Percentiles rank a stretch among this genome's conserved stretches.
Evolutionary conservation across 2,329 filamentous ascomycete species (phyloP).

Genomic region (Pezicula neosporulosa): DNA sequence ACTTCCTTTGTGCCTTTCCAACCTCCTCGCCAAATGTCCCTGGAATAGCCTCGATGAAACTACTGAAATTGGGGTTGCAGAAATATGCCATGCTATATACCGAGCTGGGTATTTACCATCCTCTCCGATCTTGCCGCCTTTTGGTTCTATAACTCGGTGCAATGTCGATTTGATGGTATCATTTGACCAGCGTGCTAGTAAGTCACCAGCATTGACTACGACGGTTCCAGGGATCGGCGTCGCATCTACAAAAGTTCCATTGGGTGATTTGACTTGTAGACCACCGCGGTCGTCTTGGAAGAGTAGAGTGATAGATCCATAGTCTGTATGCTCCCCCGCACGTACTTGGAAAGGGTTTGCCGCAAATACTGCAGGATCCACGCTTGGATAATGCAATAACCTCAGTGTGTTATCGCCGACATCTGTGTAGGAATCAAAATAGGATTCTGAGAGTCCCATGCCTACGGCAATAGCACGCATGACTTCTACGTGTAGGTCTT

Average conservation of each 20-base stretch:
- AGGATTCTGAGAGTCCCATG: slow-evolving; percentile 65
- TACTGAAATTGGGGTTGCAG: slow-evolving; percentile 65
- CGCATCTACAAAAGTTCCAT: slow-evolving; percentile 76
- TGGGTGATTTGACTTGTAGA: slow-evolving; percentile 60
- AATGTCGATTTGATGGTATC: slow-evolving; percentile 87
- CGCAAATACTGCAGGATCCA: slow-evolving; percentile 39
- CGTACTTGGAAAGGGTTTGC: slow-evolving; percentile 48
- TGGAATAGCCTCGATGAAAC: slow-evolving; percentile 61
- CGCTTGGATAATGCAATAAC: slow-evolving; percentile 54
- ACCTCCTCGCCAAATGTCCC: slow-evolving; percentile 52
- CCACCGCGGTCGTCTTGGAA: slow-evolving; percentile 51
- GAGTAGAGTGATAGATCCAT: slow-evolving; percentile 47
- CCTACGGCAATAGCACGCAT: slow-evolving; percentile 86
- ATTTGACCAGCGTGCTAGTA: slow-evolving; percentile 86
- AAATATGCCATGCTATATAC: slow-evolving; percentile 87
- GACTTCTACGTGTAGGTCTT: slow-evolving; percentile 68
- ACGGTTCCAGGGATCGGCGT: slow-evolving; percentile 78
- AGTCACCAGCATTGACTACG: slow-evolving; percentile 85
- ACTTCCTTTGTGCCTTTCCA: slow-evolving; percentile 67
- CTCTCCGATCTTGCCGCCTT: slow-evolving; percentile 45
- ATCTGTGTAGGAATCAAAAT: slow-evolving; percentile 75
- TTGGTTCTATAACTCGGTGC: slow-evolving; percentile 86
- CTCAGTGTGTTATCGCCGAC: slow-evolving; percentile 60
- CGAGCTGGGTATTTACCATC: slow-evolving; percentile 61
- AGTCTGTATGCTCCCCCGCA: slow-evolving; percentile 52